Conservation (phyloP, 2,329 filamentous ascomycete species). For the Geosmithia putterillii region DNA sequence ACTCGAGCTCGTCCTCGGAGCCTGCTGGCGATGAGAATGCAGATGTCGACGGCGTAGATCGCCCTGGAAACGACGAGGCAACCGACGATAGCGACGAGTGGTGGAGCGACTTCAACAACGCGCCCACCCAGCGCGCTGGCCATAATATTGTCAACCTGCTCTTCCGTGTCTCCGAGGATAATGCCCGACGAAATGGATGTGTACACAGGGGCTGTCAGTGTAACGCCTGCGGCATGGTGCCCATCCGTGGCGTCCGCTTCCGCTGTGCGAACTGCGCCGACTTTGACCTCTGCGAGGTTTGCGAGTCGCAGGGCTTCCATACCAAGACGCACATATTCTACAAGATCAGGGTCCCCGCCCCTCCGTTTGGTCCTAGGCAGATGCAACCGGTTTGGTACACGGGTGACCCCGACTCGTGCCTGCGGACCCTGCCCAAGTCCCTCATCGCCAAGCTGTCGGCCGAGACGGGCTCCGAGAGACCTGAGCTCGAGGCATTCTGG, state of each 20-base stretch:
- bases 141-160: slow-evolving; percentile 77
- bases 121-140: slow-evolving; percentile 39
- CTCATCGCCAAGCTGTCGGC: slow-evolving; percentile 57
- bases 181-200: slow-evolving; percentile 76
- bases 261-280: slow-evolving; percentile 93
- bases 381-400: slow-evolving; percentile 80
- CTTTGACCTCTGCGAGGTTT: slow-evolving; percentile 90
- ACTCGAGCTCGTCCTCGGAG: slow-evolving; percentile 28
- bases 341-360: slow-evolving; percentile 84
- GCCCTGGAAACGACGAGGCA: slow-evolving; percentile 22
- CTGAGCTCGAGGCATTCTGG: slow-evolving; percentile 86
- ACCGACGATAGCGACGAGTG: slow-evolving; percentile 31
- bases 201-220: slow-evolving; percentile 88
- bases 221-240: slow-evolving; percentile 76
- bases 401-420: slow-evolving; percentile 65
- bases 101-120: slow-evolving; percentile 32
- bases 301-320: slow-evolving; percentile 68
- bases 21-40: slow-evolving; percentile 31
- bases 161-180: slow-evolving; percentile 89
- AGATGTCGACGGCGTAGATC: slow-evolving; percentile 14
- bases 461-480: slow-evolving; percentile 69
- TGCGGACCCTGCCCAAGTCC: slow-evolving; percentile 51
- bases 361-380: slow-evolving; percentile 69
- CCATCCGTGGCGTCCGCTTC: slow-evolving; percentile 86
- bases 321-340: slow-evolving; percentile 92